Evolutionary conservation across 352 stramenopile genomes (phyloP).

Genomic region (Phytophthora hybrid): DNA sequence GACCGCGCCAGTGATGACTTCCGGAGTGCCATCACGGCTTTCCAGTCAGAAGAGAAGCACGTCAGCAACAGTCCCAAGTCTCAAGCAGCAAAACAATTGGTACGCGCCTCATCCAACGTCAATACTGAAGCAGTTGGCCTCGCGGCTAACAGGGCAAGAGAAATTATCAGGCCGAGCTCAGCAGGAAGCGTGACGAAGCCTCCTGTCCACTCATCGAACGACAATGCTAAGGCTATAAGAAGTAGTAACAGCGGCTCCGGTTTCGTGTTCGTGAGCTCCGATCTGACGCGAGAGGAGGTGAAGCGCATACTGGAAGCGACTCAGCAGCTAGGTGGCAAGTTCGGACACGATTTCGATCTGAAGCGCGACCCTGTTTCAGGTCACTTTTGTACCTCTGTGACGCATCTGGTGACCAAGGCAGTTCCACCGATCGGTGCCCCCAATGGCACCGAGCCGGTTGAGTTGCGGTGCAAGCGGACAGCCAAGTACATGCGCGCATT

Average conservation of each 20-base stretch:
- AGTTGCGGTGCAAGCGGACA: conserved; percentile 79
- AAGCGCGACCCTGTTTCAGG: conserved; percentile 55
- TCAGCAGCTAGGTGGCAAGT: conserved; percentile 69
- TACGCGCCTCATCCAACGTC: conserved; percentile 8
- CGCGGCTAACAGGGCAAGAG: not conserved
- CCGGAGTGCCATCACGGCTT: conserved; percentile 52
- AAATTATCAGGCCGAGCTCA: not conserved
- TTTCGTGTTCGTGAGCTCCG: conserved; percentile 73
- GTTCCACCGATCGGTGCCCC: conserved; percentile 37
- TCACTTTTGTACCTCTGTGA: conserved; percentile 64
- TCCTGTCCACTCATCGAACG: conserved; percentile 29
- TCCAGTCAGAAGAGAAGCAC: conserved; percentile 41
- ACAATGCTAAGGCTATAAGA: not conserved
- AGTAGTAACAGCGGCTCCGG: conserved; percentile 4
- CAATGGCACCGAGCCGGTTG: conserved; percentile 1
- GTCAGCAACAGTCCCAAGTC: conserved; percentile 8
- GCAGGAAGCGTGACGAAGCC: conserved; percentile 20
- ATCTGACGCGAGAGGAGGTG: conserved; percentile 60
- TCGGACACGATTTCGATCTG: conserved; percentile 78
- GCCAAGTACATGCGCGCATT: conserved; percentile 90
- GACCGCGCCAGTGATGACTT: conserved; percentile 64
- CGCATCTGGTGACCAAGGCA: conserved; percentile 80
- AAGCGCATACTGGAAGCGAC: conserved; percentile 68
- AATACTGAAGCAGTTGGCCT: conserved; percentile 7
- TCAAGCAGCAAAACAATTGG: conserved; percentile 18